Evolutionary conservation across 2,329 filamentous ascomycete species (phyloP).

Genomic region (Coleophoma eucalyptorum): DNA sequence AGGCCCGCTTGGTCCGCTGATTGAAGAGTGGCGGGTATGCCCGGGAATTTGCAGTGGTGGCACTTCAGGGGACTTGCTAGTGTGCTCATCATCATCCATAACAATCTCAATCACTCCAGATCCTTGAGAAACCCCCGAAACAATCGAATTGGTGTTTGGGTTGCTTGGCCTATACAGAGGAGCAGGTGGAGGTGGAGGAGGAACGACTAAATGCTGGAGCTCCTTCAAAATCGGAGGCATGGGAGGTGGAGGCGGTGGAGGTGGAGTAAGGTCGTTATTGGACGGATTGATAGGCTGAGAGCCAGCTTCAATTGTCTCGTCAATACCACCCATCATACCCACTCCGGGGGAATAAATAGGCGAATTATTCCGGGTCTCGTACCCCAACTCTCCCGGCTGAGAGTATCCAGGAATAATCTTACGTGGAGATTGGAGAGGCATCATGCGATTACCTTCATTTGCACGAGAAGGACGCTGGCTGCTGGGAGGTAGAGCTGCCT

Average conservation of each 20-base stretch:
- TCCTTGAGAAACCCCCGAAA: constrained; percentile 36
- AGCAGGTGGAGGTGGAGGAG: constrained; percentile 58
- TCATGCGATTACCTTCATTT: constrained; percentile 6
- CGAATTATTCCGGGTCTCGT: constrained; percentile 22
- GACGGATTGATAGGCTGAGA: constrained; percentile 35
- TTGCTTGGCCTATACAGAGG: constrained; percentile 42
- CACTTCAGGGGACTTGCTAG: background rate
- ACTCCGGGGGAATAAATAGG: constrained; percentile 18
- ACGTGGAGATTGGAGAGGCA: constrained; percentile 18
- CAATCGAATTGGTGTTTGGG: constrained; percentile 26
- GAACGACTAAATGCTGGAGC: constrained; percentile 56
- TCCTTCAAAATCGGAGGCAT: constrained; percentile 54
- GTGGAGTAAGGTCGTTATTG: constrained; percentile 45
- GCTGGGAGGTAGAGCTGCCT: constrained; percentile 31
- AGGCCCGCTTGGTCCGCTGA: constrained; percentile 24
- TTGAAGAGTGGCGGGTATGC: constrained; percentile 13
- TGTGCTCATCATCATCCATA: constrained; percentile 54
- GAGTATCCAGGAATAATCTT: constrained; percentile 25
- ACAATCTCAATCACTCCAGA: constrained; percentile 63
- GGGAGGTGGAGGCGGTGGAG: constrained; percentile 48
- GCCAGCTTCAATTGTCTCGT: constrained; percentile 38
- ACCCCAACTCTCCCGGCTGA: constrained; percentile 25
- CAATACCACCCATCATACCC: constrained; percentile 38
- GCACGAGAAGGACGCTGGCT: constrained; percentile 21
- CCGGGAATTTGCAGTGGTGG: background rate